Percentiles rank a stretch among this genome's conserved stretches.
These are phyloP conservation scores for Acephala macrosclerotiorum DNA, from an alignment of 2,329 filamentous ascomycete genomes.

Conservation along the genomic window DNA sequence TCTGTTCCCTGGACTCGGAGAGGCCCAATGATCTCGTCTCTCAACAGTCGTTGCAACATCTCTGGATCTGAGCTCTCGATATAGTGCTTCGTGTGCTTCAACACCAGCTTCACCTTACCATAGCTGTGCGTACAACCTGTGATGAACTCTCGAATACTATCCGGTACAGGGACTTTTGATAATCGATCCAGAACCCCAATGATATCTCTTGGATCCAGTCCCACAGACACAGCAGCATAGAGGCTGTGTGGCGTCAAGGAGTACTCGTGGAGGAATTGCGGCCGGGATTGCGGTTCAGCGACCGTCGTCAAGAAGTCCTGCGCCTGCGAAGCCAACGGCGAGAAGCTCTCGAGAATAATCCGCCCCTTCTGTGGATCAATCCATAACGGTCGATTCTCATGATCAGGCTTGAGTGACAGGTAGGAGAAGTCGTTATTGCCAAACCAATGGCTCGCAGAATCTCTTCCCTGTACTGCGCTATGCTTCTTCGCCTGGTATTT, in stretches of 20 bases:
- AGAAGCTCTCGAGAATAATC: constrained; percentile 95
- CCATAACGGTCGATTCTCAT: constrained; percentile 90
- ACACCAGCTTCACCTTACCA: constrained; percentile 92
- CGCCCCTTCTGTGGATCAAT: constrained; percentile 87
- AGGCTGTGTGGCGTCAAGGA: constrained; percentile 89
- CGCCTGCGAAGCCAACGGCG: constrained; percentile 82
- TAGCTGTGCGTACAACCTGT: constrained; percentile 84
- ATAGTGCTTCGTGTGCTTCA: constrained; percentile 94
- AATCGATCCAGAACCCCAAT: constrained; percentile 87
- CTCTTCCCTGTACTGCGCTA: constrained; percentile 26
- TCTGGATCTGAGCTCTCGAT: constrained; percentile 90
- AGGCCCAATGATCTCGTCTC: constrained; percentile 82
- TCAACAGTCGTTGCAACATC: constrained; percentile 85
- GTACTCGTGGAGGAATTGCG: constrained; percentile 93
- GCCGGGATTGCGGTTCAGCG: constrained; percentile 89
- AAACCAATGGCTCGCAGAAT: constrained; percentile 46
- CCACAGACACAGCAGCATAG: constrained; percentile 94
- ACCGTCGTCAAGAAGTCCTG: constrained; percentile 97
- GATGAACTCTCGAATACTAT: constrained; percentile 80
- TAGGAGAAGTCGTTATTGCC: constrained; percentile 73
- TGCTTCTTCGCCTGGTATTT: constrained; percentile 38
- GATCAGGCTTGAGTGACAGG: constrained; percentile 84
- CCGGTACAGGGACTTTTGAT: constrained; percentile 86
- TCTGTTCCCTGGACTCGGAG: constrained; percentile 74
- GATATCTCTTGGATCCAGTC: constrained; percentile 88